phyloP scores from a whole-genome alignment of 73 alveolate genomes.

The Symbiodinium pilosum region DNA sequence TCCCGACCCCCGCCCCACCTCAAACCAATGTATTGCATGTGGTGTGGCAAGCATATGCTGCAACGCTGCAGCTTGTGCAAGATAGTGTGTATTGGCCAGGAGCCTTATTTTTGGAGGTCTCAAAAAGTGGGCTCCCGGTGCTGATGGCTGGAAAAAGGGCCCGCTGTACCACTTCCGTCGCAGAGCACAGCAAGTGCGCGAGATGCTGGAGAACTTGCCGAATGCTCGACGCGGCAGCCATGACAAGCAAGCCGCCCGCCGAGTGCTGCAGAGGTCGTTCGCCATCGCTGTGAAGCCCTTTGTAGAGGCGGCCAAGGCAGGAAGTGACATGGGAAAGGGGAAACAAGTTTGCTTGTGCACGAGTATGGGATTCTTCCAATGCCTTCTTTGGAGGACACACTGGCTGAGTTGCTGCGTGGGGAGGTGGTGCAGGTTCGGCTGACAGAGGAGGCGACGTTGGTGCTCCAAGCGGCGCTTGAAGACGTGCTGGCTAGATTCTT shows the following conservation, averaged over 20 bases:
- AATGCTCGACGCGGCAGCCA: neutral
- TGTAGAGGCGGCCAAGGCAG: neutral
- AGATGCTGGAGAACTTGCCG: neutral
- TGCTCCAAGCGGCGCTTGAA: neutral
- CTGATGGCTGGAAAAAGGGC: too few species aligned
- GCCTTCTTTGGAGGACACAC: neutral
- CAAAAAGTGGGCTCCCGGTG: too few species aligned
- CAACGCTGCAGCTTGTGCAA: too few species aligned
- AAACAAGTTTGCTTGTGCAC: neutral
- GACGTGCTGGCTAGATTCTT: neutral
- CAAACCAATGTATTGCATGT: too few species aligned
- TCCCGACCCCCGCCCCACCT: too few species aligned
- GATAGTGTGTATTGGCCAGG: too few species aligned
- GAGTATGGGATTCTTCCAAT: neutral
- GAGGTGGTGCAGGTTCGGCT: neutral
- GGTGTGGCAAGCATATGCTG: too few species aligned
- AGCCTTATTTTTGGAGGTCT: too few species aligned
- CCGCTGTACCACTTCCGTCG: too few species aligned
- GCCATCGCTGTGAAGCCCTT: neutral
- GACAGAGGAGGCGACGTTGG: neutral
- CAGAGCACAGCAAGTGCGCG: neutral
- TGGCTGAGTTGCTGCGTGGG: neutral
- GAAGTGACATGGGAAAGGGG: neutral
- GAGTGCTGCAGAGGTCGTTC: neutral
- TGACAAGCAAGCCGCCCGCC: neutral